Evolutionary conservation across 2,329 filamentous ascomycete species (phyloP), one percentile per base, ranked within the genome.

Genomic region (Sclerotinia sclerotiorum): DNA sequence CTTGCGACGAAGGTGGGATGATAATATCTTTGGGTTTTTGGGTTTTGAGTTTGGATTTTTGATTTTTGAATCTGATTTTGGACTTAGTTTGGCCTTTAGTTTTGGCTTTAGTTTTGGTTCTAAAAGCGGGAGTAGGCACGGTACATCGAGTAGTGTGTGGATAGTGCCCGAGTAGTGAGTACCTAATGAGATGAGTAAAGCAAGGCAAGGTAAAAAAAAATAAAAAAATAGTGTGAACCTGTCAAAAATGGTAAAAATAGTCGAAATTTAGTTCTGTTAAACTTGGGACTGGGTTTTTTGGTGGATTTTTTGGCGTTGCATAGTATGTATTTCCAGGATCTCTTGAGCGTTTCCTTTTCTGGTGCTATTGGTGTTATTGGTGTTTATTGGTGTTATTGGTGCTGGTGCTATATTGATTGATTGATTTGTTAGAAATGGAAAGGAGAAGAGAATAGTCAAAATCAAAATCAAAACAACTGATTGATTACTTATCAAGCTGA

Each of bases 121-220:
- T 49, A 61, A 48, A 39, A 19, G 61, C n/a, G 61, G 46, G 32
- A 64, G 58, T 63, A 19, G 61, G 61, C 39, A 64, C 46, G 48
- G 61, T 52, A 48, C 42, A 27, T 61, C 8, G 42, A 27, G 60
- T 63, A 63, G 60, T 51, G n/a, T 39, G 27, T 27, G 11, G 46
- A 39, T 61, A 61, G 57, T 61, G 27, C 39, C 39, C 39, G 39
- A 42, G 39, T 42, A 17, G 39, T 42, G 39, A 17, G 39, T 42
- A 39, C 39, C 39, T 39, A 42, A 42, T 42, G 39, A 42, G 39
- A 42, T 42, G 39, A 42, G 39, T 42, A 42, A 44, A 44, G 57
- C 29, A 39, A 15, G n/a, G 35, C 15, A 32, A 39, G 39, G 11
- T 1, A 13, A 39, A 2, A 8, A 10, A 39, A 39, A 39, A 35